Percentiles rank a stretch among this genome's conserved stretches.
phyloP scores from a whole-genome alignment of 441 rosid species.

The Adansonia rubrostipa region DNA sequence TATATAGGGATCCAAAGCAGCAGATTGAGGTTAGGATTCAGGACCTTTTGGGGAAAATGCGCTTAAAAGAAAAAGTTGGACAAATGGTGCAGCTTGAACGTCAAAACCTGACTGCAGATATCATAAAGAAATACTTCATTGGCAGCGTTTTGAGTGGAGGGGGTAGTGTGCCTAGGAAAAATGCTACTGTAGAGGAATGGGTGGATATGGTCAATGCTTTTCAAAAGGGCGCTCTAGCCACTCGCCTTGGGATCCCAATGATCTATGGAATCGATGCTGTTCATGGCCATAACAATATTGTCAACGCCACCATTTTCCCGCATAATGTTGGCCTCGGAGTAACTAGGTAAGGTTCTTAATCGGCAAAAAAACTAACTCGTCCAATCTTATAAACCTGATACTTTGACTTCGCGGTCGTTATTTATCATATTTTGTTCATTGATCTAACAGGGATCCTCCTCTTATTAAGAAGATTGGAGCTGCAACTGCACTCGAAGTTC shows the following conservation, averaged over 20 bases:
- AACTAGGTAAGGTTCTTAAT: neutral
- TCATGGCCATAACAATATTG: conserved; percentile 4
- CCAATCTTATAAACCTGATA: neutral
- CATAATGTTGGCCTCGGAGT: conserved; percentile 16
- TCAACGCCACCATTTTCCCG: conserved; percentile 11
- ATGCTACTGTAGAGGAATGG: neutral
- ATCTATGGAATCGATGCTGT: neutral
- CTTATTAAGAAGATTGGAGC: conserved; percentile 59
- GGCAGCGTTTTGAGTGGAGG: conserved; percentile 13
- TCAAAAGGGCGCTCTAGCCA: neutral
- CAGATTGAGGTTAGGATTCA: neutral
- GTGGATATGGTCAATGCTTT: neutral
- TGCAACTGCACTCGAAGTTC: conserved; percentile 77
- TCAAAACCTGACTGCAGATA: neutral
- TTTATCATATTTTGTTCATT: neutral
- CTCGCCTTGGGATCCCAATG: conserved; percentile 12
- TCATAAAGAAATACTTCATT: neutral
- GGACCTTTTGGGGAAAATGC: conserved; percentile 20
- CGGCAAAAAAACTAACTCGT: neutral
- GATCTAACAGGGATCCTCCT: conserved; percentile 51
- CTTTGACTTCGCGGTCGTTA: too few relatives aligned
- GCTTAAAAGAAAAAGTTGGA: conserved; percentile 9
- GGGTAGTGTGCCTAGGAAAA: neutral
- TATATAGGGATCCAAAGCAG: conserved; percentile 14
- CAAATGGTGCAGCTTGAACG: conserved; percentile 26